These are phyloP conservation scores for Candida frijolesensis DNA, from an alignment of 1,139 yeast species.

Conservation along the genomic window DNA sequence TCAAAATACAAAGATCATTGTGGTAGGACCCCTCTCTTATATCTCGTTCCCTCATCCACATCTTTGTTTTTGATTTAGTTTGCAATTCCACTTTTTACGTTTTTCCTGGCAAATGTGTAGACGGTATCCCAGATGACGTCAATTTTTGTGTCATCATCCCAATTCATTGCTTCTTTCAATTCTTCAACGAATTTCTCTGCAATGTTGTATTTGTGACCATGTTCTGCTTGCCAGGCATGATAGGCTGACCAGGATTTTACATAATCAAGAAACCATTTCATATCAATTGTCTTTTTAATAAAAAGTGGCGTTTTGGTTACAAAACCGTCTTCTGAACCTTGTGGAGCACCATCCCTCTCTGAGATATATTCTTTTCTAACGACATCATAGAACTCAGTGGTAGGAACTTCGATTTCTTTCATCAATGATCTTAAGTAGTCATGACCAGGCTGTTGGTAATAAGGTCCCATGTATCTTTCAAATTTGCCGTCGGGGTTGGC, in stretches of 20 bases:
- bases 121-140: constrained; percentile 63
- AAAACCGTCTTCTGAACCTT: constrained; percentile 11
- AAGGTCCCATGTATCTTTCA: constrained; percentile 59
- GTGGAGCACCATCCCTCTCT: constrained; percentile 25
- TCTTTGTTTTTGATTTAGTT: too few relatives aligned
- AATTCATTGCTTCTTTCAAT: constrained; percentile 39
- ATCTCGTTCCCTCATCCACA: not conserved
- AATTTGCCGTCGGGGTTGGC: constrained; percentile 27
- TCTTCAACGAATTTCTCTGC: constrained; percentile 47
- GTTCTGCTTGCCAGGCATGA: constrained; percentile 60
- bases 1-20: not conserved
- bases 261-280: constrained; percentile 50
- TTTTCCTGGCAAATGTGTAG: constrained; percentile 45
- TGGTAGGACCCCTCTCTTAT: not conserved
- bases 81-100: not conserved
- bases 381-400: constrained; percentile 40
- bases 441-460: constrained; percentile 79
- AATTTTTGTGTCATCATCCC: constrained; percentile 47
- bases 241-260: constrained; percentile 71
- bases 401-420: constrained; percentile 44
- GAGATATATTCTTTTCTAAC: constrained; percentile 41
- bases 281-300: constrained; percentile 42
- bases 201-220: constrained; percentile 34
- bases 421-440: constrained; percentile 47
- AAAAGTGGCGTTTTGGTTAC: constrained; percentile 32